Conservation (phyloP, 495 filamentous ascomycete species). For the Venustampulla echinocandica region DNA sequence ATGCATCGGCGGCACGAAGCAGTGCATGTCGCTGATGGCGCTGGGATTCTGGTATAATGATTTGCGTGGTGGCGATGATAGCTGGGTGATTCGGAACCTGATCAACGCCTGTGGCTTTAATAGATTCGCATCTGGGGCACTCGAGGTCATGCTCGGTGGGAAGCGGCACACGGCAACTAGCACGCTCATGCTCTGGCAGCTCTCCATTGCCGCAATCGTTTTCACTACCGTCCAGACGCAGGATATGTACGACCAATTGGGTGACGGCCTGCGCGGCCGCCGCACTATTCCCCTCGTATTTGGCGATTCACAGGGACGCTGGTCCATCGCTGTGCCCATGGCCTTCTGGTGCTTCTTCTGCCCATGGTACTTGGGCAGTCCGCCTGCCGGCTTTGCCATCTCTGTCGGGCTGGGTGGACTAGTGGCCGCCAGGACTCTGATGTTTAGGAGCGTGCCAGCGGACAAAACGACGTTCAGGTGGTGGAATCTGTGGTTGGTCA, state of each 20-base stretch:
- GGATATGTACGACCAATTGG: conserved; percentile 41
- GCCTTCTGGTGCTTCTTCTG: conserved; percentile 34
- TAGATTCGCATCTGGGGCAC: conserved; percentile 28
- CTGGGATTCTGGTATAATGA: conserved; percentile 47
- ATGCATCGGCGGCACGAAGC: conserved; percentile 28
- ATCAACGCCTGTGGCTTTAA: conserved; percentile 37
- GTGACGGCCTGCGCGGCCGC: conserved; percentile 33
- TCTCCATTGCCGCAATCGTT: conserved; percentile 19
- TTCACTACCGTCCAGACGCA: conserved; percentile 39
- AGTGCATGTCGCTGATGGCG: conserved; percentile 29
- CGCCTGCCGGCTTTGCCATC: conserved; percentile 7
- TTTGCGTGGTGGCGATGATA: conserved; percentile 35
- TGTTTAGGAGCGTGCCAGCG: not conserved
- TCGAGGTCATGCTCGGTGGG: conserved; percentile 13
- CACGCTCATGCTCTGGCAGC: too few species aligned
- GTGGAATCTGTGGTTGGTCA: not conserved
- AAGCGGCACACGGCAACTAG: too few species aligned
- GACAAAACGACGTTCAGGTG: not conserved
- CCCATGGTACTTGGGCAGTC: conserved; percentile 31
- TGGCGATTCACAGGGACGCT: conserved; percentile 33
- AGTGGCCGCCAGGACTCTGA: not conserved
- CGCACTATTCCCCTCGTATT: conserved; percentile 34
- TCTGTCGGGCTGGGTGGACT: not conserved
- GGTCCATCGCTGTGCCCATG: conserved; percentile 29
- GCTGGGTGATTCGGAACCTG: conserved; percentile 31